Evolutionary conservation across 805 yeast genomes (phyloP).

Genomic region (Wickerhamiella qilinensis): DNA sequence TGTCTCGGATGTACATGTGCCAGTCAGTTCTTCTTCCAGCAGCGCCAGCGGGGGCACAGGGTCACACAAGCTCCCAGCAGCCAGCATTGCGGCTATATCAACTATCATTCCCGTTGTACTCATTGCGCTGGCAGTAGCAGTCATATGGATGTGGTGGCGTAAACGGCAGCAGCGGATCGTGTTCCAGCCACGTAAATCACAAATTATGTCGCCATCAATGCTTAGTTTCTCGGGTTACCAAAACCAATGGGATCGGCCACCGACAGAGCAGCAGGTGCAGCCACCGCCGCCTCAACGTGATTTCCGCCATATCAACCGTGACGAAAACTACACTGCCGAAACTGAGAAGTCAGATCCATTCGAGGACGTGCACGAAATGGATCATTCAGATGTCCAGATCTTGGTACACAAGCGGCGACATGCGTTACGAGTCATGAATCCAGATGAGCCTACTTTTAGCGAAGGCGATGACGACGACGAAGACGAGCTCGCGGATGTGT

Average conservation of each 20-base stretch:
- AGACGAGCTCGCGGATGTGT: background rate
- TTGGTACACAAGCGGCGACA: constrained; percentile 10
- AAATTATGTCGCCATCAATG: constrained; percentile 5
- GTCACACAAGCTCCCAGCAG: constrained; percentile 16
- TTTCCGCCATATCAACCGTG: no score
- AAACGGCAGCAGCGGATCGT: constrained; percentile 13
- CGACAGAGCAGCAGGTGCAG: background rate
- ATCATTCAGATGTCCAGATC: constrained; percentile 7
- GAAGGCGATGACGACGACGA: constrained; percentile 1
- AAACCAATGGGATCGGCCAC: background rate
- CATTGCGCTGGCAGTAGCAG: constrained; percentile 22
- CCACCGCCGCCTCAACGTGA: background rate
- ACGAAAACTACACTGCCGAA: no score
- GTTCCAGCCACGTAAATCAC: constrained; percentile 9
- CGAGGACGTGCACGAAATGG: background rate
- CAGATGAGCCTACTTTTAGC: constrained; percentile 6
- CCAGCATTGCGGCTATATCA: constrained; percentile 31
- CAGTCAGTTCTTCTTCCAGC: background rate
- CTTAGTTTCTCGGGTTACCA: background rate
- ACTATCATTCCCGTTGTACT: constrained; percentile 29
- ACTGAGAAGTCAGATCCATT: no score
- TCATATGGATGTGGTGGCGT: constrained; percentile 17
- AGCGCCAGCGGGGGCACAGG: background rate
- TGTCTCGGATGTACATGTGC: constrained; percentile 5
- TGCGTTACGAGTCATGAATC: constrained; percentile 13